These are phyloP conservation scores for Mollisia scopiformis DNA, from an alignment of 2,329 filamentous ascomycete genomes.

Conservation along the genomic window DNA sequence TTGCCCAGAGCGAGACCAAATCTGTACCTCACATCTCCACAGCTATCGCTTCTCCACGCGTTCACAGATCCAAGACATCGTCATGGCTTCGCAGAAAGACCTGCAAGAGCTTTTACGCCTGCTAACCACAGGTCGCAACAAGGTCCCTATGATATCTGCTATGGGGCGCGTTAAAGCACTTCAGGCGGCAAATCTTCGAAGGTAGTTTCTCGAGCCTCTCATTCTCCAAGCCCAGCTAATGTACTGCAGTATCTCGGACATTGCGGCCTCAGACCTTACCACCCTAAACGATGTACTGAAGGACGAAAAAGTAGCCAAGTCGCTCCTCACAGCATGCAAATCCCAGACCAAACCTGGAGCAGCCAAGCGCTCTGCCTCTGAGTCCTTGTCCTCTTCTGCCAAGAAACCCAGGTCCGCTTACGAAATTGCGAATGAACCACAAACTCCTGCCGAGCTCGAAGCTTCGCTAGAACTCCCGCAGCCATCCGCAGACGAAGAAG, in stretches of 20 bases:
- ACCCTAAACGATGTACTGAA: constrained; percentile 27
- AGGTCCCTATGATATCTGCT: constrained; percentile 60
- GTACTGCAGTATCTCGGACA: constrained; percentile 32
- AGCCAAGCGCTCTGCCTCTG: constrained; percentile 24
- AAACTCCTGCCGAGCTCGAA: constrained; percentile 61
- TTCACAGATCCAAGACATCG: not conserved
- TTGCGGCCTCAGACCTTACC: constrained; percentile 29
- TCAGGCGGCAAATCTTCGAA: constrained; percentile 56
- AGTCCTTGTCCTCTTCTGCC: constrained; percentile 19
- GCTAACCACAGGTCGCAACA: constrained; percentile 55
- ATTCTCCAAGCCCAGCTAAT: constrained; percentile 16
- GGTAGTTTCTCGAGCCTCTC: constrained; percentile 42
- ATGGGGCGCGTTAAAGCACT: constrained; percentile 61
- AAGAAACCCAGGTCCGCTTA: constrained; percentile 35
- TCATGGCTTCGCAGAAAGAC: constrained; percentile 58
- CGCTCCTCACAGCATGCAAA: constrained; percentile 35
- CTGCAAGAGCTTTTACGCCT: constrained; percentile 64
- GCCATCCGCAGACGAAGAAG: constrained; percentile 57
- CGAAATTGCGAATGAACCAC: constrained; percentile 29
- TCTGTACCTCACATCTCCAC: not conserved
- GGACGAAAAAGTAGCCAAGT: constrained; percentile 37
- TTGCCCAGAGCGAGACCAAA: not conserved
- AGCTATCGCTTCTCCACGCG: not conserved
- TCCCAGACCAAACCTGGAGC: constrained; percentile 22
- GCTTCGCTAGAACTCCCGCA: constrained; percentile 61